Evolutionary conservation across 2,329 filamentous ascomycete genomes (phyloP).

Genomic region (Aspergillus sp.): DNA sequence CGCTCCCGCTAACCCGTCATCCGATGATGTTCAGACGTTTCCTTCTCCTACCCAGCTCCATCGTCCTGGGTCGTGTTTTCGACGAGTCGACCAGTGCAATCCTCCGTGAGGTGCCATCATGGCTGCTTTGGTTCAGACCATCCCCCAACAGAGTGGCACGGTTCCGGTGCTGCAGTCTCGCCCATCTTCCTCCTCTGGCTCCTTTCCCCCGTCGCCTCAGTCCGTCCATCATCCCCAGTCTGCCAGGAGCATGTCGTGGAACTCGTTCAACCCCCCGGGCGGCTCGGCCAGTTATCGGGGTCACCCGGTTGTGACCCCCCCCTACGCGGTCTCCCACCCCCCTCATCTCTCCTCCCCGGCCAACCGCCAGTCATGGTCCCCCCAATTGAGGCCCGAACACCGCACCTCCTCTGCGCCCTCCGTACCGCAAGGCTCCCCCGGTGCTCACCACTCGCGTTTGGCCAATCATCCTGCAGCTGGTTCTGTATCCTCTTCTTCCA

Average conservation of each 20-base stretch:
- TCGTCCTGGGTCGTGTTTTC: neutral
- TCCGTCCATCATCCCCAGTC: constrained; percentile 30
- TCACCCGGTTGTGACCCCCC: constrained; percentile 56
- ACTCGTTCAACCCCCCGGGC: constrained; percentile 32
- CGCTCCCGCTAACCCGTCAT: constrained; percentile 5
- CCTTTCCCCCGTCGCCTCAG: constrained; percentile 36
- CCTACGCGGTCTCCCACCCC: constrained; percentile 67
- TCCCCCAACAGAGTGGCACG: constrained; percentile 64
- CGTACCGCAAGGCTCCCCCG: constrained; percentile 31
- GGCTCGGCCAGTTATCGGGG: constrained; percentile 38
- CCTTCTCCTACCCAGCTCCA: constrained; percentile 5
- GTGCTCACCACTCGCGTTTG: constrained; percentile 24
- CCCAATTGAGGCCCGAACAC: constrained; percentile 48
- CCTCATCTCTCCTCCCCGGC: constrained; percentile 53
- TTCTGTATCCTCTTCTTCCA: constrained; percentile 46
- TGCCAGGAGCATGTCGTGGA: constrained; percentile 31
- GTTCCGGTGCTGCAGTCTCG: constrained; percentile 68
- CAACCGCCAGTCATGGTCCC: constrained; percentile 43
- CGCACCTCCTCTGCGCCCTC: constrained; percentile 46
- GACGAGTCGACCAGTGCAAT: neutral
- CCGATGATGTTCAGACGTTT: constrained; percentile 8
- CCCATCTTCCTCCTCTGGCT: constrained; percentile 54
- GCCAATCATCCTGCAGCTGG: constrained; percentile 42
- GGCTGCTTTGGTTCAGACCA: constrained; percentile 77
- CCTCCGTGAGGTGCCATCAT: constrained; percentile 44